Conservation (phyloP, 139 green algal species). For the Axilococcus clingmanii region DNA sequence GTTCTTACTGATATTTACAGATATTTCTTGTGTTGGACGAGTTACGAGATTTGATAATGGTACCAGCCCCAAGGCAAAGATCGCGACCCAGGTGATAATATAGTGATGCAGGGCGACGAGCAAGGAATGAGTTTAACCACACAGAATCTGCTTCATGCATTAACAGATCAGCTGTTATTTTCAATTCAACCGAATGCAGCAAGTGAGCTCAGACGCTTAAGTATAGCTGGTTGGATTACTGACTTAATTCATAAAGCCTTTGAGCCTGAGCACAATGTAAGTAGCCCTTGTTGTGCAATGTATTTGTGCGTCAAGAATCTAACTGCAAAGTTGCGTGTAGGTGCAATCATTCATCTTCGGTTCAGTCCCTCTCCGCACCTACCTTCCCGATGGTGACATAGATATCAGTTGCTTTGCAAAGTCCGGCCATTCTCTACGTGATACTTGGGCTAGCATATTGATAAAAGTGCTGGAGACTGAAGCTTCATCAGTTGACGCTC, state of each 20-base stretch:
- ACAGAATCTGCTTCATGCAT: too few relatives aligned
- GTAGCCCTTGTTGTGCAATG: neutral
- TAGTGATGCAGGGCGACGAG: too few relatives aligned
- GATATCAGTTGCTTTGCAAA: slow-evolving; percentile 79
- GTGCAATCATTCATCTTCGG: slow-evolving; percentile 84
- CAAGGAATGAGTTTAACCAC: too few relatives aligned
- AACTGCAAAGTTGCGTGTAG: slow-evolving; percentile 22
- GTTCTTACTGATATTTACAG: too few relatives aligned
- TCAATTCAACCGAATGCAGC: slow-evolving; percentile 12
- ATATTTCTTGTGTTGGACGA: too few relatives aligned
- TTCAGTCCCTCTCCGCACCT: slow-evolving; percentile 88
- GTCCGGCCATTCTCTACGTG: slow-evolving; percentile 19
- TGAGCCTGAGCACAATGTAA: slow-evolving; percentile 4
- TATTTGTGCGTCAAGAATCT: neutral
- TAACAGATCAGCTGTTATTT: too few relatives aligned
- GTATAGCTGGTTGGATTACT: slow-evolving; percentile 11
- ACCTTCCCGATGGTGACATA: slow-evolving; percentile 95
- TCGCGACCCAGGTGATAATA: too few relatives aligned
- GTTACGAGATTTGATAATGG: too few relatives aligned
- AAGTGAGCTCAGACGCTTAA: slow-evolving; percentile 12
- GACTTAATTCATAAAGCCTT: slow-evolving; percentile 19
- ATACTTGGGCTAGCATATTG: slow-evolving; percentile 60
- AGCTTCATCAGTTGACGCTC: slow-evolving; percentile 31
- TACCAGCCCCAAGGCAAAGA: too few relatives aligned
- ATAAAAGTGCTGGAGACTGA: slow-evolving; percentile 54